Evolutionary conservation across 2,329 filamentous ascomycete genomes (phyloP).

Genomic region (Sordariomycetes sp.): DNA sequence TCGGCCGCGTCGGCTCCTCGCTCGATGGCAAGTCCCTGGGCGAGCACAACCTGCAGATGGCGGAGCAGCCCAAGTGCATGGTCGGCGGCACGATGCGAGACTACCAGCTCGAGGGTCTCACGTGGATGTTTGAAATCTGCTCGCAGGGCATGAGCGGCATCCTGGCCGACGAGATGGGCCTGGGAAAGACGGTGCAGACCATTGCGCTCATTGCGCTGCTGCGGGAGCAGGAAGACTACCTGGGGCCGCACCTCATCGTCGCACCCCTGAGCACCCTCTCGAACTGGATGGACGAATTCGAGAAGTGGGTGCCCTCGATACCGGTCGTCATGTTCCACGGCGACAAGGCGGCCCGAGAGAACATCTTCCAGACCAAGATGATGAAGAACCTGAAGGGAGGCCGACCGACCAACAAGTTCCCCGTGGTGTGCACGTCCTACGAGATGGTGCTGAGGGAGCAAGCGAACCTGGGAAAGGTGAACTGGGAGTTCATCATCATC

Average conservation of each 20-base stretch:
- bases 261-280: slow-evolving; percentile 85
- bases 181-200: slow-evolving; percentile 85
- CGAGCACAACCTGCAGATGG: slow-evolving; percentile 65
- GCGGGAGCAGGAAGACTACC: slow-evolving; percentile 74
- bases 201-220: slow-evolving; percentile 82
- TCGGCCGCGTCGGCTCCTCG: slow-evolving; percentile 52
- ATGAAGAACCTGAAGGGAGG: slow-evolving; percentile 58
- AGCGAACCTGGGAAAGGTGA: slow-evolving; percentile 69
- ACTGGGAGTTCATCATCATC: slow-evolving; percentile 97
- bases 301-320: slow-evolving; percentile 80
- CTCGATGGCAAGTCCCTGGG: slow-evolving; percentile 51
- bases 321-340: slow-evolving; percentile 90
- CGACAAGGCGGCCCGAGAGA: slow-evolving; percentile 64
- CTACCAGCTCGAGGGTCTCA: slow-evolving; percentile 89
- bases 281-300: slow-evolving; percentile 94
- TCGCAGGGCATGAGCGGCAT: slow-evolving; percentile 84
- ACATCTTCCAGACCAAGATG: slow-evolving; percentile 65
- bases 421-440: slow-evolving; percentile 89
- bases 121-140: slow-evolving; percentile 84
- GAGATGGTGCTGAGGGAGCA: slow-evolving; percentile 93
- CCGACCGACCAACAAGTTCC: slow-evolving; percentile 58
- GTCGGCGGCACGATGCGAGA: slow-evolving; percentile 84
- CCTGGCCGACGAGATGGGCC: slow-evolving; percentile 87
- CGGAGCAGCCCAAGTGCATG: slow-evolving; percentile 76
- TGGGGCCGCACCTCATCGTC: slow-evolving; percentile 82